phyloP scores from a whole-genome alignment of 495 filamentous ascomycete species.

The Trichocladium antarcticum region DNA sequence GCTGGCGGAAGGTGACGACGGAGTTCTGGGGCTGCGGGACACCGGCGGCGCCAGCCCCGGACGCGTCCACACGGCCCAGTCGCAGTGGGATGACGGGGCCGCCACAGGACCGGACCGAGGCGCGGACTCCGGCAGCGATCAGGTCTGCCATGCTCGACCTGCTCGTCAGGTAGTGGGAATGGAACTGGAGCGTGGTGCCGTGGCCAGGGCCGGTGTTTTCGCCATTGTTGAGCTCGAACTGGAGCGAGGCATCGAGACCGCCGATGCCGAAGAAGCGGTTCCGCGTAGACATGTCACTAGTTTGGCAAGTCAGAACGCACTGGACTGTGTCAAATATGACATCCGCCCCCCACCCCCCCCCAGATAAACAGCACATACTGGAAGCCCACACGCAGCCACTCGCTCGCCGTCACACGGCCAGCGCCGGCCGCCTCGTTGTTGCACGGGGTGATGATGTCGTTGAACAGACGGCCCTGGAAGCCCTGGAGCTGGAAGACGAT shows the following conservation, averaged over 20 bases:
- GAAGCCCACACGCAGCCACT: slow-evolving; percentile 52
- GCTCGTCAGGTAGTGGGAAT: slow-evolving; percentile 42
- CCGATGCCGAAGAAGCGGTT: slow-evolving; percentile 40
- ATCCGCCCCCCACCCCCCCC: neutral
- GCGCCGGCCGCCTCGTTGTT: slow-evolving; percentile 43
- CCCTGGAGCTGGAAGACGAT: slow-evolving; percentile 49
- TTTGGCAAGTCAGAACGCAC: neutral
- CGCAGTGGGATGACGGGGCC: slow-evolving; percentile 46
- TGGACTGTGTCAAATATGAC: neutral
- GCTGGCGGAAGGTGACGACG: slow-evolving; percentile 38
- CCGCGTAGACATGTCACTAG: slow-evolving; percentile 46
- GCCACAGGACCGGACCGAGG: slow-evolving; percentile 47
- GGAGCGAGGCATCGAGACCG: slow-evolving; percentile 50
- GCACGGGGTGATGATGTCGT: slow-evolving; percentile 47
- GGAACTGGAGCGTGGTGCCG: slow-evolving; percentile 44
- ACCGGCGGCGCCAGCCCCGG: slow-evolving; percentile 36
- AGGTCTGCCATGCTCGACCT: slow-evolving; percentile 45
- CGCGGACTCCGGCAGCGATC: slow-evolving; percentile 48
- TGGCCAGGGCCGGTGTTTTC: slow-evolving; percentile 52
- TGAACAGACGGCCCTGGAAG: slow-evolving; percentile 43
- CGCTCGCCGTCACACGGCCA: slow-evolving; percentile 46
- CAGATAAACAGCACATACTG: slow-evolving; percentile 26
- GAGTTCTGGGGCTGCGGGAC: slow-evolving; percentile 51
- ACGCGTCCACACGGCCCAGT: slow-evolving; percentile 46
- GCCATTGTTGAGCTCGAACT: slow-evolving; percentile 44